Percentiles rank a stretch among this genome's conserved stretches.
These are phyloP conservation scores for Hygrophila difformis DNA, from an alignment of 257 asterid species.

Conservation along the genomic window DNA sequence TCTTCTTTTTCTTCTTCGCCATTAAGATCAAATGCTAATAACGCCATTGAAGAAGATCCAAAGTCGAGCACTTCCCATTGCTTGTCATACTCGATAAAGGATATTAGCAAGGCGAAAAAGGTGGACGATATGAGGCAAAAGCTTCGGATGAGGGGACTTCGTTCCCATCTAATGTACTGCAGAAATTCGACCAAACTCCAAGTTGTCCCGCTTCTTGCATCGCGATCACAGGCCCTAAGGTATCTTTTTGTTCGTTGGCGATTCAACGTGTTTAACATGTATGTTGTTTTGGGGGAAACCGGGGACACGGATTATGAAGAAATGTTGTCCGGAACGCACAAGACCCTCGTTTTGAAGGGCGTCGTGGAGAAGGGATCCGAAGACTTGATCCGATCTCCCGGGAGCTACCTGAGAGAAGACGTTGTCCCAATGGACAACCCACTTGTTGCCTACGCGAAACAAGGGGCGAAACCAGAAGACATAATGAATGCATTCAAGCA, in stretches of 20 bases:
- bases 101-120: slow-evolving; percentile 59
- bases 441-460: slow-evolving; percentile 27
- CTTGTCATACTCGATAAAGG: slow-evolving; percentile 61
- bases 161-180: slow-evolving; percentile 83
- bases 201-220: slow-evolving; percentile 76
- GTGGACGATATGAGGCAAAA: slow-evolving; percentile 82
- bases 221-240: slow-evolving; percentile 91
- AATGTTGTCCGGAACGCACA: slow-evolving; percentile 69
- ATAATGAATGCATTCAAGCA: slow-evolving; percentile 42
- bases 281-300: slow-evolving; percentile 74
- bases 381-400: slow-evolving; percentile 57
- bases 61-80: slow-evolving; percentile 67
- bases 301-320: slow-evolving; percentile 89
- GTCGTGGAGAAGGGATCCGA: slow-evolving; percentile 60
- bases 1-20: slow-evolving; percentile 15
- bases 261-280: slow-evolving; percentile 67
- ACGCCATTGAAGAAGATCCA: slow-evolving; percentile 38
- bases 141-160: slow-evolving; percentile 83
- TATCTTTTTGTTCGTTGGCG: slow-evolving; percentile 85
- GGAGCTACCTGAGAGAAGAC: slow-evolving; percentile 71
- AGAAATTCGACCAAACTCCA: slow-evolving; percentile 80
- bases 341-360: slow-evolving; percentile 56
- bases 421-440: slow-evolving; percentile 64
- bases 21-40: too few species aligned
- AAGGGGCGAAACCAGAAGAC: slow-evolving; percentile 38